These are phyloP conservation scores for Fusarium tanahbumbuense DNA, from an alignment of 2,329 filamentous ascomycete species.

Conservation along the genomic window DNA sequence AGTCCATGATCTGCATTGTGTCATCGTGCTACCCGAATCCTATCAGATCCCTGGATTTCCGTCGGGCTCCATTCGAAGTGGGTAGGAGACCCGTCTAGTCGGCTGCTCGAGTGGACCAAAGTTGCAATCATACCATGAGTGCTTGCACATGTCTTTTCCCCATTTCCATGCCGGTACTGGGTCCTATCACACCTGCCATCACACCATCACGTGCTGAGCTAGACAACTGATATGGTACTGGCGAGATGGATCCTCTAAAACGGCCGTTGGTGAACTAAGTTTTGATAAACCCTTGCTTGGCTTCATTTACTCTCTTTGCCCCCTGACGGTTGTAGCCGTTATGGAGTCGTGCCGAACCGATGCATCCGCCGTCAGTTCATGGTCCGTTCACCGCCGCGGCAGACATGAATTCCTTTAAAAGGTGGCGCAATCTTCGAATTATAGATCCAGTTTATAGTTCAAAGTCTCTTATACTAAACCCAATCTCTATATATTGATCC, in stretches of 20 bases:
- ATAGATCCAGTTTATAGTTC: not conserved
- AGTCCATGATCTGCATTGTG: conserved; percentile 20
- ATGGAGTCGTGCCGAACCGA: conserved; percentile 29
- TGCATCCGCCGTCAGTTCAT: conserved; percentile 18
- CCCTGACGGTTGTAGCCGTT: conserved; percentile 20
- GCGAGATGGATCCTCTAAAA: not conserved
- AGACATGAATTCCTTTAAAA: conserved; percentile 5
- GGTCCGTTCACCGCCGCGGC: conserved; percentile 20
- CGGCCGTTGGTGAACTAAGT: not conserved
- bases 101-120: not conserved
- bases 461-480: not conserved
- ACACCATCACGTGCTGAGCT: conserved; percentile 6
- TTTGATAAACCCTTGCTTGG: conserved; percentile 1
- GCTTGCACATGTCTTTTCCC: not conserved
- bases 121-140: not conserved
- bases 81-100: conserved; percentile 1
- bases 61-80: conserved; percentile 5
- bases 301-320: not conserved
- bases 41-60: not conserved
- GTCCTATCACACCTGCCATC: conserved; percentile 3
- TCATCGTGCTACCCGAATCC: conserved; percentile 9
- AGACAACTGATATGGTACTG: not conserved
- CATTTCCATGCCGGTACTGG: conserved; percentile 3
- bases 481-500: not conserved
- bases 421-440: not conserved